These are phyloP conservation scores for Alternaria consortialis DNA, from an alignment of 2,329 filamentous ascomycete genomes.

Conservation along the genomic window DNA sequence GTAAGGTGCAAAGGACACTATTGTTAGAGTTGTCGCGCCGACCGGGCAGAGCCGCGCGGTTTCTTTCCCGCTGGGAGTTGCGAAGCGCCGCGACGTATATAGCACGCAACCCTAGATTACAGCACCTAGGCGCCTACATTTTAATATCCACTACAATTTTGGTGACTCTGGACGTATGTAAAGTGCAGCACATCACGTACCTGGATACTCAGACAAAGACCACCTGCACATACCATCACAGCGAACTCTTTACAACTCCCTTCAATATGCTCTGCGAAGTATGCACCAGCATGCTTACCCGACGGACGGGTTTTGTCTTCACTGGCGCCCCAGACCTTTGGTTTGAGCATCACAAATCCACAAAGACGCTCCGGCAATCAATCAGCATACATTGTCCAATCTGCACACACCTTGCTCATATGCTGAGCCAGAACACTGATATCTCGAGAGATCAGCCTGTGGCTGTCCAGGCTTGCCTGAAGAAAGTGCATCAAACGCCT, in stretches of 20 bases:
- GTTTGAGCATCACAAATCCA: slow-evolving; percentile 21
- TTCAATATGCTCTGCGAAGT: slow-evolving; percentile 21
- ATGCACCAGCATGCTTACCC: slow-evolving; percentile 18
- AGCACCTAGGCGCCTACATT: background rate
- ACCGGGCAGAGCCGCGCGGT: background rate
- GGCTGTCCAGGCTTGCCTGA: background rate
- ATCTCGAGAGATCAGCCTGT: background rate
- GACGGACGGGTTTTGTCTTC: slow-evolving; percentile 6
- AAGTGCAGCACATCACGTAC: background rate
- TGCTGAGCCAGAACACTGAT: slow-evolving; percentile 4
- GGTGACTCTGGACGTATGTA: background rate
- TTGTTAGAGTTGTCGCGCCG: background rate
- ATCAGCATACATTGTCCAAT: slow-evolving; percentile 14
- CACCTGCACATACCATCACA: background rate
- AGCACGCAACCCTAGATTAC: background rate
- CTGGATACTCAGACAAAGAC: background rate
- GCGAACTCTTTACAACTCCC: background rate
- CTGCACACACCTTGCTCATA: slow-evolving; percentile 14
- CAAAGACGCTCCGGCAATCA: slow-evolving; percentile 9
- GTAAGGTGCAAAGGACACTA: background rate
- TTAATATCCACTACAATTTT: background rate
- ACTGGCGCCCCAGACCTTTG: background rate
- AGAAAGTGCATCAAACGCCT: background rate
- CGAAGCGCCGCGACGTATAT: background rate
- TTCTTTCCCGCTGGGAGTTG: background rate